Base-by-base conservation (phyloP, 1,139 yeast genomes). In the Kluyveromyces sp. region DNA sequence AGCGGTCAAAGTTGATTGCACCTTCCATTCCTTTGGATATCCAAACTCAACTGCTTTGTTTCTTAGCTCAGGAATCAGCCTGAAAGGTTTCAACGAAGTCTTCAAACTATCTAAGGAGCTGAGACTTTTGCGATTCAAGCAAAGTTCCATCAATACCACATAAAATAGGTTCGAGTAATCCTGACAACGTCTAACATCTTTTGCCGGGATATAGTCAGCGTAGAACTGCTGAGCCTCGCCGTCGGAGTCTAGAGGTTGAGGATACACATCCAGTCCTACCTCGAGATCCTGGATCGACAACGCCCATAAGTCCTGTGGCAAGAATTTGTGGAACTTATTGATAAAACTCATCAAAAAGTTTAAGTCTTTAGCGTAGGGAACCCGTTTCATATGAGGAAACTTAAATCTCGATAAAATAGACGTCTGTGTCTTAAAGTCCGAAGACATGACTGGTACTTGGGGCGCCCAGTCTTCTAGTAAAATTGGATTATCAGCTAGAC, bases 281-380 rank as follows among this genome's bases (percentile, higher is more conserved):
- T 76, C 80, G 29, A 77, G 63, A 51, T 73, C 77, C 47, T 70
- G 73, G 11, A 80, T 78, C 0, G 71, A 68, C 26, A 67, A 42
- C 29, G 65, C 63, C 20, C 66, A 63, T 9, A 74, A 46, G 11
- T 58, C 64, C 2, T 47, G 46, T 38, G 67, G 63, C 34, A 59
- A 53, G 32, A 62, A 61, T 4, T 59, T 56, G 43, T 58, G 61
- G 50, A 75, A 77, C 51, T 72, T 74, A 40, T 65, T 64, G 30
- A 74, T 56, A 46, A 69, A 77, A 6, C 73, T 61, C 49, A 74
- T 58, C 3, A 77, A 57, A 44, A 57, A 65, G 19, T 73, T 49
- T 13, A 76, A 65, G 49, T 74, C 77, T 31, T 63, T 64, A 0
- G 78, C 80, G 51, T 68, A 71, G 1, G 73, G 70, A 0, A 73